Conservation (phyloP, 345 rosid species). For the Raphanus raphanistrum region DNA sequence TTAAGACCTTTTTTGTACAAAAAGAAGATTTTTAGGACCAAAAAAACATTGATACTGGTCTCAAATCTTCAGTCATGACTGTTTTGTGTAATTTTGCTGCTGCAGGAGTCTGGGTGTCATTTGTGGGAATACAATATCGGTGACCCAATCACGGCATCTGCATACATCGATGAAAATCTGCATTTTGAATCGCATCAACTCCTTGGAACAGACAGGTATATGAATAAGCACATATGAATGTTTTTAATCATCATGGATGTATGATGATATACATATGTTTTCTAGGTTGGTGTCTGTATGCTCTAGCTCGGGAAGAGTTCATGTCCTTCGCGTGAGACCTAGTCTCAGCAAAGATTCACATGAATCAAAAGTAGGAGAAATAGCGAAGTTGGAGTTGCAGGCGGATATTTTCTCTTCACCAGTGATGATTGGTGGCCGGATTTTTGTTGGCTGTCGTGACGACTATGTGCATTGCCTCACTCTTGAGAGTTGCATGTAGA, state of each 20-base stretch:
- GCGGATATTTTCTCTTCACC: slow-evolving; percentile 91
- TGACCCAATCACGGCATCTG: slow-evolving; percentile 79
- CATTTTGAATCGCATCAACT: slow-evolving; percentile 46
- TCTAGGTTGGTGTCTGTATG: slow-evolving; percentile 81
- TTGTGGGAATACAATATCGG: slow-evolving; percentile 74
- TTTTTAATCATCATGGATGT: background rate
- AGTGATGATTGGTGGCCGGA: slow-evolving; percentile 83
- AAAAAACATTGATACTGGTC: background rate
- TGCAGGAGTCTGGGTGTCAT: slow-evolving; percentile 66
- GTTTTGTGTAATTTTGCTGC: slow-evolving; percentile 15
- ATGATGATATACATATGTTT: slow-evolving; percentile 23
- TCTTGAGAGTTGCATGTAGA: slow-evolving; percentile 32
- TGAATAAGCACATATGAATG: slow-evolving; percentile 11
- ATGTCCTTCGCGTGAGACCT: slow-evolving; percentile 50
- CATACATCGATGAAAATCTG: slow-evolving; percentile 81
- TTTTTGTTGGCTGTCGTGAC: slow-evolving; percentile 90
- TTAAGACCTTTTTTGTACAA: background rate
- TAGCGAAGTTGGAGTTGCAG: slow-evolving; percentile 51
- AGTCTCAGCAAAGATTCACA: slow-evolving; percentile 28
- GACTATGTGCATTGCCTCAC: slow-evolving; percentile 72
- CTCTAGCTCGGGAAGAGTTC: slow-evolving; percentile 60
- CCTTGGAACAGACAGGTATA: slow-evolving; percentile 58
- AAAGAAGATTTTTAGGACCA: background rate
- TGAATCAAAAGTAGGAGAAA: slow-evolving; percentile 53
- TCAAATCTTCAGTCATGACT: slow-evolving; percentile 15